These are phyloP conservation scores for Aspergillus pseudonomiae DNA, from an alignment of 2,329 filamentous ascomycete species.

Conservation along the genomic window DNA sequence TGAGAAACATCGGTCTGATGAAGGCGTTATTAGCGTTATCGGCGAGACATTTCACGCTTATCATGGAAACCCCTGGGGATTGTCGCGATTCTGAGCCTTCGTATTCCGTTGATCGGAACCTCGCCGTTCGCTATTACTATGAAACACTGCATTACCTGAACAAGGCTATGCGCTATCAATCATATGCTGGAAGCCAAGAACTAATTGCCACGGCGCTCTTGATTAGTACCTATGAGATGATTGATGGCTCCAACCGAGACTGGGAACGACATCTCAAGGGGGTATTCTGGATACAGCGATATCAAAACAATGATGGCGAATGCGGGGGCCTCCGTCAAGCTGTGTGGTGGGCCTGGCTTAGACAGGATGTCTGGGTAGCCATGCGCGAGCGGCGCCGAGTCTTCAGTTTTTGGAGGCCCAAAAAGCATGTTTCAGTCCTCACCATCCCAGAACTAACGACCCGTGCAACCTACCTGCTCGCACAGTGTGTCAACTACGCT, in stretches of 20 bases:
- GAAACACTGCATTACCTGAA: slow-evolving; percentile 65
- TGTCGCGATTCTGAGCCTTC: not conserved
- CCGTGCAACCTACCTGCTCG: slow-evolving; percentile 58
- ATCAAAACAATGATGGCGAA: slow-evolving; percentile 63
- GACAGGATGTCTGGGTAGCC: slow-evolving; percentile 68
- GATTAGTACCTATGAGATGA: slow-evolving; percentile 68
- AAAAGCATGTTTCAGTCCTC: slow-evolving; percentile 52
- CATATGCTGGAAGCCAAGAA: slow-evolving; percentile 61
- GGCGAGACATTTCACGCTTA: slow-evolving; percentile 54
- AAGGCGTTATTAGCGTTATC: slow-evolving; percentile 61
- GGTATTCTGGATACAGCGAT: slow-evolving; percentile 68
- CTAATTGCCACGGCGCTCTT: slow-evolving; percentile 62
- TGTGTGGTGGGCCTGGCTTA: slow-evolving; percentile 68
- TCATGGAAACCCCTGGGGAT: slow-evolving; percentile 11
- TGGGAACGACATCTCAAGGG: slow-evolving; percentile 68
- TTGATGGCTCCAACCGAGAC: slow-evolving; percentile 58
- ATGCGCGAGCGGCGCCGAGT: slow-evolving; percentile 61
- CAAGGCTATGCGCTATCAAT: slow-evolving; percentile 60
- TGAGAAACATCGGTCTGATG: slow-evolving; percentile 60
- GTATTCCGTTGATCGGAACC: slow-evolving; percentile 37
- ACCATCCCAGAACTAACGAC: slow-evolving; percentile 58
- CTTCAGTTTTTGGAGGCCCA: slow-evolving; percentile 62
- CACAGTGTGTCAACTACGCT: slow-evolving; percentile 61
- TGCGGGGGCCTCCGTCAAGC: slow-evolving; percentile 59
- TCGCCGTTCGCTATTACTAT: slow-evolving; percentile 60